A percentile compares a stretch with the other conserved stretches of the same genome.
Conservation (phyloP, 345 rosid species). For the Hibiscus syriacus region DNA sequence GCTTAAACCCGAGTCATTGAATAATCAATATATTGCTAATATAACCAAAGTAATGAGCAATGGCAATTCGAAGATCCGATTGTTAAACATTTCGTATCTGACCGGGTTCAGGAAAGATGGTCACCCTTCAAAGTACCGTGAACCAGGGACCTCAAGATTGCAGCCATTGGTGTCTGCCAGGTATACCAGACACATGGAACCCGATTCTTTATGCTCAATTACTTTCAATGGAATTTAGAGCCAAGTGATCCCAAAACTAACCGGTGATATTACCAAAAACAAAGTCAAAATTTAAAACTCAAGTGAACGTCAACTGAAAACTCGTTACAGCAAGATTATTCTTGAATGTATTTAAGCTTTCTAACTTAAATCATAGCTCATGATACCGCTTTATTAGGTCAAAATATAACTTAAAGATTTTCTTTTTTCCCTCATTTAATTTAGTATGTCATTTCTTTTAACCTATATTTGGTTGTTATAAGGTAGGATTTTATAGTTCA, state of each 20-base stretch:
- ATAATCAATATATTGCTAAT: slow-evolving; percentile 41
- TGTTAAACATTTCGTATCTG: slow-evolving; percentile 65
- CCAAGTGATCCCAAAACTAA: not conserved
- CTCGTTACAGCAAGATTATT: too few relatives aligned
- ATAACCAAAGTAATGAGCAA: slow-evolving; percentile 40
- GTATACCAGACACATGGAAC: slow-evolving; percentile 86
- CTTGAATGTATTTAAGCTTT: too few relatives aligned
- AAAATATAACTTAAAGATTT: too few relatives aligned
- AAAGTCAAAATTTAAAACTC: not conserved
- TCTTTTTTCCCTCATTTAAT: too few relatives aligned
- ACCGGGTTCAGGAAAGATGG: slow-evolving; percentile 64
- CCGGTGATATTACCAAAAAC: not conserved
- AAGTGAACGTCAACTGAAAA: too few relatives aligned
- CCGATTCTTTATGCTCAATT: slow-evolving; percentile 68
- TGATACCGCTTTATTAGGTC: too few relatives aligned
- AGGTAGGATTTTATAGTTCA: slow-evolving; percentile 87
- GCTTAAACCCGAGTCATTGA: slow-evolving; percentile 43
- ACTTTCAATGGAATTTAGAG: slow-evolving; percentile 40
- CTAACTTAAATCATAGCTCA: too few relatives aligned
- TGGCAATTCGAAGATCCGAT: slow-evolving; percentile 37
- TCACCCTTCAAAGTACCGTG: slow-evolving; percentile 76
- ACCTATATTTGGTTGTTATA: slow-evolving; percentile 6
- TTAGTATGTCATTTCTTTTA: too few relatives aligned
- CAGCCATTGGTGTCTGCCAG: slow-evolving; percentile 96
- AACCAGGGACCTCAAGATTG: slow-evolving; percentile 85